phyloP scores from a whole-genome alignment of 495 filamentous ascomycete genomes.

The Schizothecium vesticola region DNA sequence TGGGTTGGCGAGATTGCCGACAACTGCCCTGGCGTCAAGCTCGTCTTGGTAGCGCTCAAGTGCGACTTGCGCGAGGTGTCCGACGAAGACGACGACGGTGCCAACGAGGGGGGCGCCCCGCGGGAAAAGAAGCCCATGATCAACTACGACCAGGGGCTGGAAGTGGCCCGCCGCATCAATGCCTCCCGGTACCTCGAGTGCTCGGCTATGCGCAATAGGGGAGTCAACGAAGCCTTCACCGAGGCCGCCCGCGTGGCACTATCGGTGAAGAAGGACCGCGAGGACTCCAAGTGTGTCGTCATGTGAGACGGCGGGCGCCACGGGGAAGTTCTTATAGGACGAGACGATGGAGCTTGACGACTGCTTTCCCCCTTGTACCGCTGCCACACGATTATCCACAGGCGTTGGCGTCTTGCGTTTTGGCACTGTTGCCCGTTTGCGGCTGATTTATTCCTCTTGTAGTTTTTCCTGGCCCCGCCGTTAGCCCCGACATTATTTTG shows the following conservation, averaged over 20 bases:
- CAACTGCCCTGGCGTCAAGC: constrained; percentile 89
- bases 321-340: not conserved
- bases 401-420: not conserved
- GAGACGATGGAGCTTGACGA: constrained; percentile 3
- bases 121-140: constrained; percentile 69
- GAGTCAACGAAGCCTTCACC: constrained; percentile 97
- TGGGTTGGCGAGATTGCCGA: constrained; percentile 98
- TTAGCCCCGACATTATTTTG: not conserved
- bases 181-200: constrained; percentile 95
- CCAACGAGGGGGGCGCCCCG: constrained; percentile 36
- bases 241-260: constrained; percentile 96
- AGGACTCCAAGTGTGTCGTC: constrained; percentile 49
- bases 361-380: not conserved
- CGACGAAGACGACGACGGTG: constrained; percentile 49
- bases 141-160: constrained; percentile 85
- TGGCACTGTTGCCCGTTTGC: not conserved
- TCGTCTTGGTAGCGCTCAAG: constrained; percentile 95
- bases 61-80: constrained; percentile 80
- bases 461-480: not conserved
- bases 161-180: constrained; percentile 84
- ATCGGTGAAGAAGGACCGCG: constrained; percentile 67
- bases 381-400: not conserved
- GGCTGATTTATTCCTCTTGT: not conserved
- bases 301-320: constrained; percentile 40
- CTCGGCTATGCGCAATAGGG: constrained; percentile 94